These are phyloP conservation scores for Saitoella complicata DNA, from an alignment of 805 yeast species.

Conservation along the genomic window DNA sequence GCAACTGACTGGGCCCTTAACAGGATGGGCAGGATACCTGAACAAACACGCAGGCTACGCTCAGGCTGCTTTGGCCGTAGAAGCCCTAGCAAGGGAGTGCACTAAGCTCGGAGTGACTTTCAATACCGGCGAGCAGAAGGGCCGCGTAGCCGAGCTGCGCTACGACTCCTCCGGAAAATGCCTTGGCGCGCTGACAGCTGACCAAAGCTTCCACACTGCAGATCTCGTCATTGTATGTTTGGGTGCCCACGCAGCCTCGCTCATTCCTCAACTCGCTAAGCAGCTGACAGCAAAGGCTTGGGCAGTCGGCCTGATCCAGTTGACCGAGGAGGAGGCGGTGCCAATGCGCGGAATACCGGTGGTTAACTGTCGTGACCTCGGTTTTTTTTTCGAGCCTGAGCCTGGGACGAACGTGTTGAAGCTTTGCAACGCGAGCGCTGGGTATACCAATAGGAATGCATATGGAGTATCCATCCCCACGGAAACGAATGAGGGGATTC, in stretches of 20 bases:
- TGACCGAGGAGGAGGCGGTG: neutral
- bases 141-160: no score
- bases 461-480: neutral
- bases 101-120: no score
- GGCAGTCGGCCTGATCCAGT: neutral
- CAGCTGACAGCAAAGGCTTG: neutral
- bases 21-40: neutral
- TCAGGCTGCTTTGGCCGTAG: neutral
- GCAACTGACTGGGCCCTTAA: no score
- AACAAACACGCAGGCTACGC: neutral
- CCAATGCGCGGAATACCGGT: neutral
- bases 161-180: no score
- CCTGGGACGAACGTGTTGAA: neutral
- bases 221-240: neutral
- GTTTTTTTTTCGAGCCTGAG: neutral
- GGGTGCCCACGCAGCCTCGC: neutral
- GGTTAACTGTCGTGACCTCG: neutral
- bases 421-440: neutral
- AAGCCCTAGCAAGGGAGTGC: no score
- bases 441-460: neutral
- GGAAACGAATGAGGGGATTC: neutral
- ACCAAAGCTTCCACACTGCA: neutral
- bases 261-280: neutral
- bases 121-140: no score
- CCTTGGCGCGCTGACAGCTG: neutral